phyloP scores from a whole-genome alignment of 179 eudicot genomes.

The Spergularia azorica region DNA sequence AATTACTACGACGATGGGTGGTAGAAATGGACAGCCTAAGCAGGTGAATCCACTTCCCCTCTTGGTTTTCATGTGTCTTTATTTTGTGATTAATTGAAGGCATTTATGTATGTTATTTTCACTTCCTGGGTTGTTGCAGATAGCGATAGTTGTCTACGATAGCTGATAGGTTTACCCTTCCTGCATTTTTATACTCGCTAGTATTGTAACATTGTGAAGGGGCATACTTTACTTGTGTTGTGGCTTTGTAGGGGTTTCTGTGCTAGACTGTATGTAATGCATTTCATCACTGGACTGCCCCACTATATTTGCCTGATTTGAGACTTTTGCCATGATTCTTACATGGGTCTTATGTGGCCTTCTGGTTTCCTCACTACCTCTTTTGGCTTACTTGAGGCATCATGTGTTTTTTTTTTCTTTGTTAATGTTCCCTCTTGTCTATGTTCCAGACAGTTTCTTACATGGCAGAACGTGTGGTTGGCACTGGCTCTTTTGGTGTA shows the following conservation, averaged over 20 bases:
- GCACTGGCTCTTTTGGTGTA: slow-evolving; percentile 96
- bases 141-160: neutral
- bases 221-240: neutral
- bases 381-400: neutral
- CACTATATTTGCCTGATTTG: neutral
- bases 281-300: neutral
- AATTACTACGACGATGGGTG: slow-evolving; percentile 71
- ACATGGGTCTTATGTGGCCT: neutral
- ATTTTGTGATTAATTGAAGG: neutral
- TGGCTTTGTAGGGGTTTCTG: neutral
- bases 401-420: slow-evolving; percentile 1
- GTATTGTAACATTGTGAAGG: neutral
- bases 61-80: neutral
- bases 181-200: neutral
- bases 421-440: slow-evolving; percentile 14
- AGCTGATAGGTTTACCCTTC: neutral
- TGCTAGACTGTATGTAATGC: neutral
- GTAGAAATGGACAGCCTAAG: slow-evolving; percentile 72
- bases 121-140: neutral
- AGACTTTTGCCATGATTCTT: neutral
- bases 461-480: slow-evolving; percentile 96
- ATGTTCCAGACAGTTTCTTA: slow-evolving; percentile 72
- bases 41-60: slow-evolving; percentile 46
- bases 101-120: neutral
- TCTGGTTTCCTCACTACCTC: neutral